Base-by-base conservation (phyloP, 2,329 filamentous ascomycete species). In the Cladobotryum protrusum region DNA sequence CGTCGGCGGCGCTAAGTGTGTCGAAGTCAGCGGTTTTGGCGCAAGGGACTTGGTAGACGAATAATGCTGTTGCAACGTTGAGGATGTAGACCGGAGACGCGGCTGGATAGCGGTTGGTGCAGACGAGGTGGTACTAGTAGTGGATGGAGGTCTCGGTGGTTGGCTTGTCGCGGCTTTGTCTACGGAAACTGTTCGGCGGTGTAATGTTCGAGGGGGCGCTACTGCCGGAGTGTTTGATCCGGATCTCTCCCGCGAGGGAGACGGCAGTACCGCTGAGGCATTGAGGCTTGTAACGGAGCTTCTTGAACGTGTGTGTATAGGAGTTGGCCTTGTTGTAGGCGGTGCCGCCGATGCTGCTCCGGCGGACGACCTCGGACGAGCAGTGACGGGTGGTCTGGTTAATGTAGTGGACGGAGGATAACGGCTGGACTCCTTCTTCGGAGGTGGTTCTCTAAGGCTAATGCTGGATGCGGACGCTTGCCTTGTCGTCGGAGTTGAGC, bases 1-100 rank as follows among this genome's bases (percentile, higher is more conserved):
- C 3, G 80, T 79, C 0, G 81, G 77, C 1, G 81, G 78, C 15
- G 78, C 78, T 41, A 83, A 74, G 64, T 73, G 76, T 37, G 74
- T 71, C 13, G 79, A 70, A 0, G 78, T 78, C n/a, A 80, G 70
- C 5, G 82, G 80, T 53, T 86, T 87, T 0, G 83, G 79, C 0
- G 77, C 74, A 8, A 73, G 67, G 4, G 71, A 72, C 59, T 85
- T 85, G 41, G 78, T 78, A 0, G 84, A 83, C 24, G 80, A 83
- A 67, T 79, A 86, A 66, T 86, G 81, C 57, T 86, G 82, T 57
- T 86, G 82, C 36, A 80, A 74, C 1, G 78, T 84, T 43, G 73
- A 78, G 65, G 86, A 86, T 43, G 75, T 69, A 0, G 81, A 79
- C 8, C 76, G 75, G 20, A 69, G 66, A n/a, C 67, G 64, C 15